Evolutionary conservation across 129 eudicot genomes (phyloP).

Genomic region (Lactuca sativa): DNA sequence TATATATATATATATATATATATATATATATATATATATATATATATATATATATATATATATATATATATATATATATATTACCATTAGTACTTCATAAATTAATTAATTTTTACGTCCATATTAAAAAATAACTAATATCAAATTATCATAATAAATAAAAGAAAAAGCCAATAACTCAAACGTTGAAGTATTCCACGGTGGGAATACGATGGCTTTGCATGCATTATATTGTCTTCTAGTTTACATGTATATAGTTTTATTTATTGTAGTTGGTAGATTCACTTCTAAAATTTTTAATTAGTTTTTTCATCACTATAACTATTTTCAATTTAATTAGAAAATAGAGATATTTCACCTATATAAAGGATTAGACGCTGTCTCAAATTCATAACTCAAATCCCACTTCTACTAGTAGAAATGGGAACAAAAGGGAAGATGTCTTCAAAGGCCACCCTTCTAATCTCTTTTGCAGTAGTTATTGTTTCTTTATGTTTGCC

Average conservation of each 20-base stretch:
- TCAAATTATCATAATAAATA: too few species aligned
- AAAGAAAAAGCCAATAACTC: not conserved
- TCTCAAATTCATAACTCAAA: conserved; percentile 17
- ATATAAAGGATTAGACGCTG: conserved; percentile 24
- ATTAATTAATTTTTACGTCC: too few species aligned
- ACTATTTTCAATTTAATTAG: not conserved
- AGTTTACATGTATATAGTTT: not conserved
- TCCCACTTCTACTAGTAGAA: conserved; percentile 10
- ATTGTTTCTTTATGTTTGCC: conserved; percentile 36
- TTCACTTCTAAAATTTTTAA: not conserved
- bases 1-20: too few species aligned
- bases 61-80: too few species aligned
- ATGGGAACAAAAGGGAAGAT: conserved; percentile 19
- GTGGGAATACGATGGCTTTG: conserved; percentile 10
- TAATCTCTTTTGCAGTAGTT: not conserved
- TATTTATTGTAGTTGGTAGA: conserved; percentile 12
- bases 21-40: too few species aligned
- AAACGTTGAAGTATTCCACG: conserved; percentile 2
- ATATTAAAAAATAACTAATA: too few species aligned
- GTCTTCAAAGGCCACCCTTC: conserved; percentile 36
- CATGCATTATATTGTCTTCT: conserved; percentile 7
- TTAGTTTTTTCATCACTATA: not conserved
- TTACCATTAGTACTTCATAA: too few species aligned
- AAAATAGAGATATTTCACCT: not conserved
- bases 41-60: too few species aligned